Conservation (phyloP, 1,284 basidiomycete species). For the Leucoagaricus sp. region DNA sequence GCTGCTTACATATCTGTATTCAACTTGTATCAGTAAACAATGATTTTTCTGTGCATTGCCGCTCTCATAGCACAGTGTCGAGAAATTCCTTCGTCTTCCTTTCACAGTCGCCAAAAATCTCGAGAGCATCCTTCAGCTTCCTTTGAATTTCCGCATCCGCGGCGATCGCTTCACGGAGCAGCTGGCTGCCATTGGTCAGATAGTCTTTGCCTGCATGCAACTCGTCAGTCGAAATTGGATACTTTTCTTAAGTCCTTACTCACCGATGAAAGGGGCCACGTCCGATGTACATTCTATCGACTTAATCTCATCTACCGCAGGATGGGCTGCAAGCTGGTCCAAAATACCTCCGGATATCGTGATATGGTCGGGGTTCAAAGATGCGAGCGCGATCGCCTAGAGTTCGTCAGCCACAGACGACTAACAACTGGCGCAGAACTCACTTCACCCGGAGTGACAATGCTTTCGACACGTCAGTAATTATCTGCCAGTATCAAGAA, state of each 20-base stretch:
- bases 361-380: constrained; percentile 45
- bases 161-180: constrained; percentile 36
- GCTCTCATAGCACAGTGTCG: constrained; percentile 3
- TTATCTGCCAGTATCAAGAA: background rate
- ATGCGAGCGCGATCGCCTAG: constrained; percentile 45
- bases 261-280: background rate
- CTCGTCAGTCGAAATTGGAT: background rate
- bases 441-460: constrained; percentile 10
- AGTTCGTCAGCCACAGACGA: too few relatives aligned
- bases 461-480: background rate
- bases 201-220: constrained; percentile 28
- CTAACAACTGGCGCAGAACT: too few relatives aligned
- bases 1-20: background rate
- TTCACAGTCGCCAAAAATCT: constrained; percentile 46
- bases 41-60: background rate
- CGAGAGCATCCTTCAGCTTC: constrained; percentile 45
- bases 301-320: constrained; percentile 21
- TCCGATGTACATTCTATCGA: background rate
- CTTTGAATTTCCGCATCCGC: constrained; percentile 40
- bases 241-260: background rate
- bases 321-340: constrained; percentile 37
- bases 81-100: constrained; percentile 37
- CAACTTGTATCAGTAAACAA: constrained; percentile 1
- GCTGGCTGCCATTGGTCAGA: constrained; percentile 33
- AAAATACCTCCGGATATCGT: constrained; percentile 48